Evolutionary conservation across 2,329 filamentous ascomycete species (phyloP).

Genomic region (Fusarium pseudoanthophilum): DNA sequence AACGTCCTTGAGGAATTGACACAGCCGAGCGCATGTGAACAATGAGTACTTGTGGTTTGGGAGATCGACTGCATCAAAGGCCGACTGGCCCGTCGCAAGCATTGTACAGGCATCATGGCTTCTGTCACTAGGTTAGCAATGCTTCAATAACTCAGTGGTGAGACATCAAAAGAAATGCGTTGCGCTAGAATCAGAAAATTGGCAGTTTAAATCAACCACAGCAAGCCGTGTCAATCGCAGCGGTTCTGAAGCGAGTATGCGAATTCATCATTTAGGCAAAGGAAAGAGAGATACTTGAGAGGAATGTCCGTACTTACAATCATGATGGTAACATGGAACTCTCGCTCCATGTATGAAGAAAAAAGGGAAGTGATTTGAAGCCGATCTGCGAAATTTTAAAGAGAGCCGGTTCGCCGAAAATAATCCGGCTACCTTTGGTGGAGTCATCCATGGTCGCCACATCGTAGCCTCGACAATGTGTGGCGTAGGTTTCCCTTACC

Average conservation of each 20-base stretch:
- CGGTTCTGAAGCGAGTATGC: constrained; percentile 61
- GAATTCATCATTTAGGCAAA: constrained; percentile 53
- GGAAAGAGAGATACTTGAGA: not conserved
- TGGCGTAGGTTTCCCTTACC: constrained; percentile 28
- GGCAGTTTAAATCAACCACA: constrained; percentile 57
- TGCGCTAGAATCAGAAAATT: constrained; percentile 49
- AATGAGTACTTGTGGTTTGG: constrained; percentile 22
- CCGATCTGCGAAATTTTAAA: constrained; percentile 38
- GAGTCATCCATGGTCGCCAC: not conserved
- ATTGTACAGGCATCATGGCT: constrained; percentile 52
- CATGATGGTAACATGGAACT: constrained; percentile 51
- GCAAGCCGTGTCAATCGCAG: constrained; percentile 61
- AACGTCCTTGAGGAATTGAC: constrained; percentile 20
- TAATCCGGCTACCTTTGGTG: constrained; percentile 28
- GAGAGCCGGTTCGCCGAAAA: constrained; percentile 22
- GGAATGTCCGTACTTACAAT: constrained; percentile 49
- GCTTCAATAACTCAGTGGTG: constrained; percentile 4
- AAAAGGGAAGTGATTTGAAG: constrained; percentile 16
- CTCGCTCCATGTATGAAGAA: constrained; percentile 43
- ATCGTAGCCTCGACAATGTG: constrained; percentile 28
- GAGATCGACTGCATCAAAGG: constrained; percentile 37
- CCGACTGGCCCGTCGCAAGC: constrained; percentile 51
- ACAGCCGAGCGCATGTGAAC: constrained; percentile 12
- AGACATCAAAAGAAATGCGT: constrained; percentile 23
- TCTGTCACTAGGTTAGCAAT: constrained; percentile 42